These are phyloP conservation scores for Tuber indicum DNA, from an alignment of 495 filamentous ascomycete species.

Conservation along the genomic window DNA sequence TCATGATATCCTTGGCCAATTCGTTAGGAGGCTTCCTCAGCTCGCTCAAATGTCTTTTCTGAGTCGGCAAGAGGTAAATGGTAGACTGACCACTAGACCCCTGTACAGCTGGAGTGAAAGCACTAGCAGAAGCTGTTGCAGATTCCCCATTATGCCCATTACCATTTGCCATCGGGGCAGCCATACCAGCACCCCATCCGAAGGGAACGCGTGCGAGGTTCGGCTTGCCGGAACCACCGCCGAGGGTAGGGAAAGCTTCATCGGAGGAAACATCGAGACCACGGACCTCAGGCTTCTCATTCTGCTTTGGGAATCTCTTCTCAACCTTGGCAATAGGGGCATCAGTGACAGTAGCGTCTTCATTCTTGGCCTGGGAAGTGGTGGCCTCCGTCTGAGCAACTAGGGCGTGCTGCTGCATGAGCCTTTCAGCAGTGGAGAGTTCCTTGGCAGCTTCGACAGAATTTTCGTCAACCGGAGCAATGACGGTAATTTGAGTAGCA, in stretches of 20 bases:
- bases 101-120: constrained; percentile 52
- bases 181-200: constrained; percentile 62
- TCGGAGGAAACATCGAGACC: constrained; percentile 73
- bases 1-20: constrained; percentile 79
- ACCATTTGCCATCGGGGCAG: constrained; percentile 42
- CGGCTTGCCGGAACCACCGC: constrained; percentile 59
- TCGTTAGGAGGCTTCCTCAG: constrained; percentile 78
- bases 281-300: constrained; percentile 41
- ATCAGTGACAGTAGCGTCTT: constrained; percentile 20
- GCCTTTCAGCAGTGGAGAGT: constrained; percentile 61
- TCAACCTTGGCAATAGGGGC: constrained; percentile 9
- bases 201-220: constrained; percentile 47
- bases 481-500: constrained; percentile 13
- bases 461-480: constrained; percentile 18
- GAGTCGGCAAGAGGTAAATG: constrained; percentile 64
- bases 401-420: constrained; percentile 65
- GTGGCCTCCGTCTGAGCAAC: constrained; percentile 23
- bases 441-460: constrained; percentile 28
- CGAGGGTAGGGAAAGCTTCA: constrained; percentile 84
- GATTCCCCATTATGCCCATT: constrained; percentile 45
- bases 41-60: constrained; percentile 62
- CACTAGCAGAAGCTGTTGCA: constrained; percentile 55
- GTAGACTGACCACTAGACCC: constrained; percentile 68
- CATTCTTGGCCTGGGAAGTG: constrained; percentile 4
- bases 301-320: constrained; percentile 42